Percentiles rank a stretch among this genome's conserved stretches.
These are phyloP conservation scores for Leccinum subgranulosum DNA, from an alignment of 768 basidiomycete genomes.

Conservation along the genomic window DNA sequence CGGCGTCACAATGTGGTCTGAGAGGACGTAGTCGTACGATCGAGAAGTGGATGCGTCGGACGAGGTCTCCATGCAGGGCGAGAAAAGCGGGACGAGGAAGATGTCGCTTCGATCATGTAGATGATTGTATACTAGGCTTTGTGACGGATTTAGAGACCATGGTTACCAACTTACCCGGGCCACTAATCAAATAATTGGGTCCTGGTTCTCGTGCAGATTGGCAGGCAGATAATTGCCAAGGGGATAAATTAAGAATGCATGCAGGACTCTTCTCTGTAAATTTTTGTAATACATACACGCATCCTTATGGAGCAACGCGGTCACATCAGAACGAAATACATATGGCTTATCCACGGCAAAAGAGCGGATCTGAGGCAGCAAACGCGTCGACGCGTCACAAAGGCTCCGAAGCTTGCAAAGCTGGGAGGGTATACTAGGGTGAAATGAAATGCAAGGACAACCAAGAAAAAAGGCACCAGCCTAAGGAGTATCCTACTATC, in stretches of 20 bases:
- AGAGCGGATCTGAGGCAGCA: slow-evolving; percentile 1
- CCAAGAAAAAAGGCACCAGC: neutral
- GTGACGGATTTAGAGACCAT: neutral
- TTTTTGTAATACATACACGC: neutral
- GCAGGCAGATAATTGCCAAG: neutral
- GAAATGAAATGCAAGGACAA: neutral
- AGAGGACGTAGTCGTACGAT: neutral
- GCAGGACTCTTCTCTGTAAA: neutral
- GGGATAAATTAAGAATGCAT: neutral
- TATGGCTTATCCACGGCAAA: neutral
- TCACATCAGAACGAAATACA: slow-evolving; percentile 12
- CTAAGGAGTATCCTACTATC: neutral
- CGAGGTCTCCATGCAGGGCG: neutral
- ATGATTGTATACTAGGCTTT: neutral
- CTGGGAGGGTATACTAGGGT: neutral
- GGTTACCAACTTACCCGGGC: neutral
- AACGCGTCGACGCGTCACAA: slow-evolving; percentile 10
- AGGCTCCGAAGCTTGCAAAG: neutral
- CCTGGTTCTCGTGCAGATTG: neutral
- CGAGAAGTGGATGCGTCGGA: neutral
- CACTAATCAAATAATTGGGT: neutral
- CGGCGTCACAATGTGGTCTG: neutral
- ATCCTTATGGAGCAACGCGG: neutral
- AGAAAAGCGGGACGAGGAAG: neutral
- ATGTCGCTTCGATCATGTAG: neutral